Evolutionary conservation across 75 land plant species (phyloP).

Genomic region (Chamaecyparis obtusa): DNA sequence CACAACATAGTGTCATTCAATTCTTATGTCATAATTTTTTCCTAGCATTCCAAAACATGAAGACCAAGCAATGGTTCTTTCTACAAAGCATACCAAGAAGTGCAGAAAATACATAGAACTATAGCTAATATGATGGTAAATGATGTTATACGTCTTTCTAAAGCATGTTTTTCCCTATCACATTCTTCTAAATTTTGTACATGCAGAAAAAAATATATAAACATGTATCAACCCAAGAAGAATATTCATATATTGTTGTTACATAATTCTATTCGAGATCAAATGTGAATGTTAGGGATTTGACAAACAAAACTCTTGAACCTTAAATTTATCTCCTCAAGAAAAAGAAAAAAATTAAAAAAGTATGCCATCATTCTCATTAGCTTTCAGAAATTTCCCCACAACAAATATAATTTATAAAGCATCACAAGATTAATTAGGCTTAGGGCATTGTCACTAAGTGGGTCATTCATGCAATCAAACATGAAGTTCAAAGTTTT

Average conservation of each 20-base stretch:
- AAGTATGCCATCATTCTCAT: too few species aligned
- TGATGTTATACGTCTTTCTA: background rate
- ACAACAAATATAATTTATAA: too few species aligned
- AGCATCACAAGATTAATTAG: background rate
- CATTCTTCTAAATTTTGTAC: background rate
- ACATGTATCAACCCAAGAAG: background rate
- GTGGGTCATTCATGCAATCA: too few species aligned
- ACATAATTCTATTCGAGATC: background rate
- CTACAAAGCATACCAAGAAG: background rate
- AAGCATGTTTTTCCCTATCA: background rate
- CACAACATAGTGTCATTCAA: background rate
- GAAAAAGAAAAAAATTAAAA: too few species aligned
- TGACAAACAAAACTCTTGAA: too few species aligned
- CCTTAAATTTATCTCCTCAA: too few species aligned
- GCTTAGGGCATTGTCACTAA: background rate
- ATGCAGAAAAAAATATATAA: background rate
- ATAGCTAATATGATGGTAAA: background rate
- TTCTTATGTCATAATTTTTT: background rate
- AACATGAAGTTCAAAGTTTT: too few species aligned
- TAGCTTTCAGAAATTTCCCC: too few species aligned
- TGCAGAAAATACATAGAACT: background rate
- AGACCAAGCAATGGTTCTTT: background rate
- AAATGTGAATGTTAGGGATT: too few species aligned
- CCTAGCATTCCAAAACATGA: background rate
- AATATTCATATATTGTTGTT: too few species aligned